Base-by-base conservation (phyloP, 2,329 filamentous ascomycete species). In the Sporothrix mexicana region DNA sequence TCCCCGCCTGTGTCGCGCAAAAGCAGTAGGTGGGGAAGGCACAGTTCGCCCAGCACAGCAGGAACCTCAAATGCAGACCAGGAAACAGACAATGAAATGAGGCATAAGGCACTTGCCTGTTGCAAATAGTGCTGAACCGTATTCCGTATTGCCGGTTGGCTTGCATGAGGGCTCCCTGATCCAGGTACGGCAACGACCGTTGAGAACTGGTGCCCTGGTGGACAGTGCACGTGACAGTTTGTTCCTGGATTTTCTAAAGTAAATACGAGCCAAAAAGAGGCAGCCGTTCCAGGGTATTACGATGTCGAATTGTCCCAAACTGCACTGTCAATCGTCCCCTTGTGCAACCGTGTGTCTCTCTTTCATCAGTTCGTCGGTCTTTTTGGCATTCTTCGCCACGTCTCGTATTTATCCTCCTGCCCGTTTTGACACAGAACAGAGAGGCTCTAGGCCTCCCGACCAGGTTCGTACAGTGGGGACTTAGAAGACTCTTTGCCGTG, bases 221-320 rank as follows among this genome's bases (percentile, higher is more conserved):
- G 30, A 20, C 9, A 3, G 69, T 1, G 69, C 69, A 71, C 69
- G 69, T 71, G 69, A 71, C 45, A 23, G 13, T 3, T 36, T 36
- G 30, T 36, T 36, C 30, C 30, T 5, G 1, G n/a, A 25, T 25
- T 4, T 9, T 3, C 10, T 9, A 13, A 6, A 6, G 41, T n/a
- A 36, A 62, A 62, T 36, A 62, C 15, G n/a, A 49, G 55, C 36
- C 53, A 55, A 70, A 25, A 71, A 23, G 45, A 71, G 69, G 57
- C 57, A 41, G 43, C 55, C 57, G 57, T 53, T 25, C 55, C 36
- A 43, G 15, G 36, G 59, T 23, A 55, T 25, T 25, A 36, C 30
- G 3, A 36, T 36, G 30, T 36, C 7, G 30, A 7, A 2, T 36
- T 45, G n/a, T 17, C 36, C 59, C 17, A 23, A 12, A 45, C 59